Conservation (phyloP, 768 basidiomycete species). For the Sarcodon aspratus region DNA sequence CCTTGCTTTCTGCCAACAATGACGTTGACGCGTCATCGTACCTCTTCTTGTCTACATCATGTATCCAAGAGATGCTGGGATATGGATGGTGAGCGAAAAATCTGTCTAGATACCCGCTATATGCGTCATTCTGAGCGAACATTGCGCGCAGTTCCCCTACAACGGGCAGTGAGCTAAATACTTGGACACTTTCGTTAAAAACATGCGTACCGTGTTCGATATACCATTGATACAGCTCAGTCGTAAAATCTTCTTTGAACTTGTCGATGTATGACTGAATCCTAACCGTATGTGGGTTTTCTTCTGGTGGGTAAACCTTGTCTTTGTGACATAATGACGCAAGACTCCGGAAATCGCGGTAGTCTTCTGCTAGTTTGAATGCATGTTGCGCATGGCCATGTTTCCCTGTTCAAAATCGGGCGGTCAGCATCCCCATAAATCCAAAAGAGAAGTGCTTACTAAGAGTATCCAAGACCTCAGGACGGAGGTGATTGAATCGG, state of each 20-base stretch:
- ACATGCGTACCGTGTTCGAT: constrained; percentile 65
- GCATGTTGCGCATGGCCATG: constrained; percentile 60
- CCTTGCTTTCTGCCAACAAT: constrained; percentile 49
- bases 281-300: constrained; percentile 49
- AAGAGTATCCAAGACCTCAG: constrained; percentile 69
- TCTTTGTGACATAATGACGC: constrained; percentile 73
- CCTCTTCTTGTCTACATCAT: constrained; percentile 63
- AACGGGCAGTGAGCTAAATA: not conserved
- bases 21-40: constrained; percentile 55
- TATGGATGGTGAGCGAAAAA: constrained; percentile 56
- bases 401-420: constrained; percentile 32
- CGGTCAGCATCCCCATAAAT: not conserved
- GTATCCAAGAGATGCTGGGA: constrained; percentile 73
- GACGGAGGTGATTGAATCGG: constrained; percentile 59
- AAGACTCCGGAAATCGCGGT: constrained; percentile 78
- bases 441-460: constrained; percentile 34
- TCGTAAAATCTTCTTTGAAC: constrained; percentile 77
- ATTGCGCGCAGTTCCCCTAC: constrained; percentile 72
- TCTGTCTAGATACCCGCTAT: constrained; percentile 52
- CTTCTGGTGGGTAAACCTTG: constrained; percentile 46
- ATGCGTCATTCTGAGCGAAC: constrained; percentile 63
- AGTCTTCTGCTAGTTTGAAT: constrained; percentile 76
- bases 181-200: not conserved
- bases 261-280: constrained; percentile 66
- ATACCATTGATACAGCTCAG: constrained; percentile 88